These are phyloP conservation scores for Ramularia endophylla DNA, from an alignment of 2,329 filamentous ascomycete species.

Conservation along the genomic window DNA sequence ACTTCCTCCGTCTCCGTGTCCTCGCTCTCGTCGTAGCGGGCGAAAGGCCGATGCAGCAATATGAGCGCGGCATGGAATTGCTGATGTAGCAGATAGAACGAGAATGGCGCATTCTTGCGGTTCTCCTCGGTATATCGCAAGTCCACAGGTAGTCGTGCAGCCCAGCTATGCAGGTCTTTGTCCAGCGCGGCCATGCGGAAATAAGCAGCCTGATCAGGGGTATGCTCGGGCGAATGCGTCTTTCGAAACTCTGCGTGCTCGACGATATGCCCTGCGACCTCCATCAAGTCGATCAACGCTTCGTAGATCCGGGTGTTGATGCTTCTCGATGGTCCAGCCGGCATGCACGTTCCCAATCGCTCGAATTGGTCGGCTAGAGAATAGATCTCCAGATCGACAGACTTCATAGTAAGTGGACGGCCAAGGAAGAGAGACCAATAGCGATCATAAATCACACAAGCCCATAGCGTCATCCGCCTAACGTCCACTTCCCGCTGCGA, in stretches of 20 bases:
- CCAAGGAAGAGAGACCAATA: constrained; percentile 25
- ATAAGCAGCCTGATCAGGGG: constrained; percentile 22
- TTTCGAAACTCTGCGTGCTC: constrained; percentile 21
- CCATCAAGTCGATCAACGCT: constrained; percentile 24
- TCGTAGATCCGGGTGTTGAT: constrained; percentile 24
- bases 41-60: constrained; percentile 22
- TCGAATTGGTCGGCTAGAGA: constrained; percentile 21
- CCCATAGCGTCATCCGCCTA: constrained; percentile 23
- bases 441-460: constrained; percentile 24
- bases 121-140: constrained; percentile 25
- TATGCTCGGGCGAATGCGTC: constrained; percentile 7
- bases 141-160: constrained; percentile 16
- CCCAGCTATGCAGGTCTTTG: constrained; percentile 22
- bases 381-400: constrained; percentile 22
- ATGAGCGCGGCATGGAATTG: constrained; percentile 23
- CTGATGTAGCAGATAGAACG: constrained; percentile 23
- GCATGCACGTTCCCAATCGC: constrained; percentile 21
- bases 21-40: constrained; percentile 18
- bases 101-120: constrained; percentile 16
- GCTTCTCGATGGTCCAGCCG: constrained; percentile 17
- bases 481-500: constrained; percentile 21
- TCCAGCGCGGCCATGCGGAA: constrained; percentile 23
- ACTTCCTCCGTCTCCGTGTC: constrained; percentile 13
- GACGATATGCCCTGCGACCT: constrained; percentile 24
- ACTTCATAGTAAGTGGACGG: constrained; percentile 24